These are phyloP conservation scores for Ogataea degrootiae DNA, from an alignment of 805 yeast species.

Conservation along the genomic window DNA sequence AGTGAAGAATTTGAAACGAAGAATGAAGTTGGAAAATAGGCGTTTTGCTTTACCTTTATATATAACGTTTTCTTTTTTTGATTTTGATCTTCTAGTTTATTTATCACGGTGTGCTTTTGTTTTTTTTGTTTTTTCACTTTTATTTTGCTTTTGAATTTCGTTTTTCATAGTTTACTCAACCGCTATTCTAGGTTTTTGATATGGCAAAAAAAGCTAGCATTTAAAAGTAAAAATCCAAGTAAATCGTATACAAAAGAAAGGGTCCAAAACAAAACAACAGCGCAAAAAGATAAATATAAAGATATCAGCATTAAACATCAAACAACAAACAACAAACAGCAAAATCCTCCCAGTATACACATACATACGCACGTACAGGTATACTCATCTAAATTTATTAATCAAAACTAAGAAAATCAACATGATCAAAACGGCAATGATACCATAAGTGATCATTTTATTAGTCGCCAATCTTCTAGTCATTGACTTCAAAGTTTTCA, in stretches of 20 bases:
- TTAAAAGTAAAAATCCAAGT: too few species aligned
- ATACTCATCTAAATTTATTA: slow-evolving; percentile 50
- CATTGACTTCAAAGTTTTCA: slow-evolving; percentile 85
- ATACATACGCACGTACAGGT: too few species aligned
- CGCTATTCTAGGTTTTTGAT: not conserved
- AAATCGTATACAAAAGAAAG: too few species aligned
- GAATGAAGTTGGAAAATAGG: slow-evolving; percentile 1
- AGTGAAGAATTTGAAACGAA: slow-evolving; percentile 58
- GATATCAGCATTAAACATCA: too few species aligned
- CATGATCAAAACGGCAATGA: slow-evolving; percentile 79
- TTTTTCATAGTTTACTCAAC: not conserved
- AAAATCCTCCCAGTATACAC: too few species aligned
- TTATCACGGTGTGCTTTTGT: not conserved
- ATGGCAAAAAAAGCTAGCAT: not conserved
- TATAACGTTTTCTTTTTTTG: not conserved
- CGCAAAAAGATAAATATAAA: too few species aligned
- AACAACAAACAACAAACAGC: too few species aligned
- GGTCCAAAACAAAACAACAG: too few species aligned
- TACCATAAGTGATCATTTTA: slow-evolving; percentile 83
- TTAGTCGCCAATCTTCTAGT: slow-evolving; percentile 90
- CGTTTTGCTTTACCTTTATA: not conserved
- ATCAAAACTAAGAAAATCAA: slow-evolving; percentile 79
- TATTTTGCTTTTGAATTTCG: not conserved
- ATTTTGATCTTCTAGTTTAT: not conserved
- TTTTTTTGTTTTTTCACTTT: not conserved